phyloP scores from a whole-genome alignment of 164 flowering plant species.

The Chimonanthus praecox region DNA sequence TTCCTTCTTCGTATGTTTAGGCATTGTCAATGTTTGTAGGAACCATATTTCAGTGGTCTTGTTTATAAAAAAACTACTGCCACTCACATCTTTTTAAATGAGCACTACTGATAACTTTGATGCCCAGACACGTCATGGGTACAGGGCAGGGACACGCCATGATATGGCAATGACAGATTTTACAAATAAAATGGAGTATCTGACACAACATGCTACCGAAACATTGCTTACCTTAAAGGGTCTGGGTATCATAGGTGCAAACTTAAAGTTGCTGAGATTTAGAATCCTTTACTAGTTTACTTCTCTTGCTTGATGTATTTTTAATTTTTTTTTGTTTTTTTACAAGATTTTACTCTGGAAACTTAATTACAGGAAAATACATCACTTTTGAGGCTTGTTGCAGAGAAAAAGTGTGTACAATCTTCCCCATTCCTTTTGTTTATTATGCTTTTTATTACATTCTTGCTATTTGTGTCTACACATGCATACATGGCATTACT shows the following conservation, averaged over 20 bases:
- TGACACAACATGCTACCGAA: too few relatives aligned
- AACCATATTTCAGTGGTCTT: not conserved
- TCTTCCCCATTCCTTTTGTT: not conserved
- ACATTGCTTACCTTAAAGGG: too few relatives aligned
- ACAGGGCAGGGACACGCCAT: too few relatives aligned
- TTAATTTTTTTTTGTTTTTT: too few relatives aligned
- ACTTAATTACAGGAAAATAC: conserved; percentile 48
- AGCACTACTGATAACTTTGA: too few relatives aligned
- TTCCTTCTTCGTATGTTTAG: not conserved
- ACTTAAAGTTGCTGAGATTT: too few relatives aligned
- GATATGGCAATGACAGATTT: too few relatives aligned
- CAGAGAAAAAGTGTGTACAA: conserved; percentile 60
- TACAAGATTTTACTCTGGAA: not conserved
- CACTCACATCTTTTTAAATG: not conserved
- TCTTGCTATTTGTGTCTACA: not conserved
- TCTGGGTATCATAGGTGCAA: too few relatives aligned
- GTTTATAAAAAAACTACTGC: not conserved
- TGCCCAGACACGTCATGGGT: too few relatives aligned
- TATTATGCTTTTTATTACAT: not conserved
- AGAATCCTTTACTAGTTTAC: too few relatives aligned
- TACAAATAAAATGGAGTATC: too few relatives aligned
- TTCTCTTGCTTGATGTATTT: too few relatives aligned
- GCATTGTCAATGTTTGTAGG: not conserved
- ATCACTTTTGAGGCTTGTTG: conserved; percentile 45
- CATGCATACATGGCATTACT: not conserved